Percentiles rank a stretch among this genome's conserved stretches.
phyloP scores from a whole-genome alignment of 495 filamentous ascomycete species.

The Aspergillus nanangensis region DNA sequence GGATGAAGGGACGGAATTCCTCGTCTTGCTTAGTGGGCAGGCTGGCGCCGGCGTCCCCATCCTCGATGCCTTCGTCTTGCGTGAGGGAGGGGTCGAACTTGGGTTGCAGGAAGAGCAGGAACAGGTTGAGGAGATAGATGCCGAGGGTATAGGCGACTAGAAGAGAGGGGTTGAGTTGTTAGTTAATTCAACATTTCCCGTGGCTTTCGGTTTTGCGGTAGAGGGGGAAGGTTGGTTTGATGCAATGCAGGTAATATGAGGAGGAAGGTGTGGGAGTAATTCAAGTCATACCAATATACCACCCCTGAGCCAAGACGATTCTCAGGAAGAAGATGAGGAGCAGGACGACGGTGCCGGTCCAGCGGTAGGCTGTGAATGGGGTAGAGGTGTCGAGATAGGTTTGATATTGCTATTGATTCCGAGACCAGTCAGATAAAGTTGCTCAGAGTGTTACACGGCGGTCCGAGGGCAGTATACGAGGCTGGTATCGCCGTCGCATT shows the following conservation, averaged over 20 bases:
- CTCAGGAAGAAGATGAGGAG: constrained; percentile 80
- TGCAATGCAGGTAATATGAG: too few species aligned
- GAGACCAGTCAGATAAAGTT: too few species aligned
- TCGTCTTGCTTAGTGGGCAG: constrained; percentile 94
- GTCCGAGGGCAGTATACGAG: too few species aligned
- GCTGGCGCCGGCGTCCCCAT: constrained; percentile 65
- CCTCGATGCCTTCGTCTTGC: constrained; percentile 92
- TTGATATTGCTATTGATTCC: constrained; percentile 77
- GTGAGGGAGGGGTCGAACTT: constrained; percentile 99
- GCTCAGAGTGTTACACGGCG: too few species aligned
- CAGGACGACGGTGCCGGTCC: constrained; percentile 71
- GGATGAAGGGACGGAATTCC: constrained; percentile 95
- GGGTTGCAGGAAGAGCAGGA: constrained; percentile 96
- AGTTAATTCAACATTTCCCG: constrained; percentile 2
- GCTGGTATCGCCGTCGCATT: too few species aligned
- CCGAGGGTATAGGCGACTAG: constrained; percentile 96
- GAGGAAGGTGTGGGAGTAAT: not conserved
- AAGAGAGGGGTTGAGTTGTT: constrained; percentile 2
- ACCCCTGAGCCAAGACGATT: constrained; percentile 88
- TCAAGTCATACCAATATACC: constrained; percentile 83
- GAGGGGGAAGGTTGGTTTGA: too few species aligned
- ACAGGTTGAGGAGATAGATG: constrained; percentile 98
- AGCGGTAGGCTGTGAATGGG: constrained; percentile 82
- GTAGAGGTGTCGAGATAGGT: constrained; percentile 88
- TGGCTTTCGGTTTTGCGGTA: too few species aligned